Evolutionary conservation across 495 filamentous ascomycete species (phyloP).

Genomic region (Amorphotheca resinae): DNA sequence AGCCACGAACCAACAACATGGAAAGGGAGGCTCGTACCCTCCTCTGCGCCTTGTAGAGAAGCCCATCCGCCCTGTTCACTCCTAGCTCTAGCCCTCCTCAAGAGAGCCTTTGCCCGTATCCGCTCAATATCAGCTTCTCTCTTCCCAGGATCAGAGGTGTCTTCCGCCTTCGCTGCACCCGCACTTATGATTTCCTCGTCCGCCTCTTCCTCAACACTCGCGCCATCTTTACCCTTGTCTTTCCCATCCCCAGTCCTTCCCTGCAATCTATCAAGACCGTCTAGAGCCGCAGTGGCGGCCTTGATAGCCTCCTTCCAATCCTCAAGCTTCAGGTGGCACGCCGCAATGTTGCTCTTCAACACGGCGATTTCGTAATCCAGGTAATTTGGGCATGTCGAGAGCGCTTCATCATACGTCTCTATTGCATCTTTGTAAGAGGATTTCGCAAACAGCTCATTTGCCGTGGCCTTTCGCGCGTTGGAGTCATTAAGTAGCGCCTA

Average conservation of each 20-base stretch:
- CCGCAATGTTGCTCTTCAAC: conserved; percentile 74
- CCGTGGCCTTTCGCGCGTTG: conserved; percentile 59
- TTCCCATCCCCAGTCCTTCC: conserved; percentile 13
- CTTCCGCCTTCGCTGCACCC: conserved; percentile 35
- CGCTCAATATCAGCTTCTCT: conserved; percentile 53
- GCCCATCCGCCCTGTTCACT: conserved; percentile 65
- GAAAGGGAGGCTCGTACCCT: conserved; percentile 24
- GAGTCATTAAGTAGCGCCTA: conserved; percentile 61
- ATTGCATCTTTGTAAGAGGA: conserved; percentile 75
- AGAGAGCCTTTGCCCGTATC: conserved; percentile 71
- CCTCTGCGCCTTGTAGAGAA: conserved; percentile 66
- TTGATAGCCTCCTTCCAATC: conserved; percentile 79
- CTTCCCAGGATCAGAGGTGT: conserved; percentile 28
- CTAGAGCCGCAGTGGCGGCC: conserved; percentile 58
- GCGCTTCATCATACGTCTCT: conserved; percentile 73
- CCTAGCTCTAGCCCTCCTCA: conserved; percentile 69
- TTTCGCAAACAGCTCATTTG: conserved; percentile 63
- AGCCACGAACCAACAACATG: neutral
- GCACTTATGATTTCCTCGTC: conserved; percentile 45
- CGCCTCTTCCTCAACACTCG: conserved; percentile 46
- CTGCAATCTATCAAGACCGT: conserved; percentile 49
- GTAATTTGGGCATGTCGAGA: conserved; percentile 72
- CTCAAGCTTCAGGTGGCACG: conserved; percentile 76
- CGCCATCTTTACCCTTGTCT: conserved; percentile 29
- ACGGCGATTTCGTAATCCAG: conserved; percentile 85